Base-by-base conservation (phyloP, 23 red algal species). In the Gracilaria gracilis region DNA sequence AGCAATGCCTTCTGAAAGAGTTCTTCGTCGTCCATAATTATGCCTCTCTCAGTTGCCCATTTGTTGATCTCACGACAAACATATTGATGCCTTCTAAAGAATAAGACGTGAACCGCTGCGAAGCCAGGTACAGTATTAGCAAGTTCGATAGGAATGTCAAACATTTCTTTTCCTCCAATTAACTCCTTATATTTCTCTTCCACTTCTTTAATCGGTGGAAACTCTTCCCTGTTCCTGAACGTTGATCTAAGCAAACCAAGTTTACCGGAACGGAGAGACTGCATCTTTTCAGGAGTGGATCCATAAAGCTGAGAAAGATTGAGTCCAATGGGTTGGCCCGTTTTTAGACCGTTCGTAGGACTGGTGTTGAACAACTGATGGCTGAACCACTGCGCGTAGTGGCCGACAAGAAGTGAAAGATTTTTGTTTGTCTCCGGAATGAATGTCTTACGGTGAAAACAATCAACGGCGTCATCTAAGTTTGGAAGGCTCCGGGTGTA, bases 21-120 rank as follows among this genome's bases (percentile, higher is more conserved):
- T 14, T 64, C 59, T 13, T 64, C 59, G 13, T 64, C 59, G 24
- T 32, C 28, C 59, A 64, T 64, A 2, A 32, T 64, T 32, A 31
- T 64, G 21, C 59, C 59, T 31, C 28, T 64, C 13, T 27, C 59
- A 5, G 25, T 64, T 2, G 59, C 59, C 59, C 59, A 64, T 32
- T 64, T 64, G 59, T 27, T 32, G 28, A 64, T 27, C 28, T 64
- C 59, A 64, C 59, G 59, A 32, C 59, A 64, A 64, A 64, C 59
- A 24, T 64, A 64, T 13, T 64, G 59, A 64, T 64, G 59, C 13
- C 59, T 64, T 32, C 59, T 64, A 32, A 64, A 64, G 13, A 64
- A 64, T 27, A 64, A 9, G 24, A 64, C 59, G 28, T 64, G 59
- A 11, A 64, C 14, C 9, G 59, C 59, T 9, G 59, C 59, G 19